These are phyloP conservation scores for Nicotiana benthamiana DNA, from an alignment of 257 asterid species.

Conservation along the genomic window DNA sequence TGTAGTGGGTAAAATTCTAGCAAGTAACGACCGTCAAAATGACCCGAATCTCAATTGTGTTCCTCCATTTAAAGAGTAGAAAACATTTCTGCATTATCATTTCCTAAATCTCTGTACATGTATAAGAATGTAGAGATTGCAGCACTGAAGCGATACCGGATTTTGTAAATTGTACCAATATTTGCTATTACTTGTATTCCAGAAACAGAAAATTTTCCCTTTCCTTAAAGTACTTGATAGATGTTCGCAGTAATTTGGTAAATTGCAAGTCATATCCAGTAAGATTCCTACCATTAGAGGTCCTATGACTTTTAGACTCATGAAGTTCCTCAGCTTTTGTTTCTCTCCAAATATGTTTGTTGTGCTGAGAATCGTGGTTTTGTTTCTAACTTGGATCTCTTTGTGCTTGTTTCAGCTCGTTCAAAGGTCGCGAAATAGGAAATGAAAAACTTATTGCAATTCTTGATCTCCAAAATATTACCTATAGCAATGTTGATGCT, in stretches of 20 bases:
- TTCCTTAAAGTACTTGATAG: too few relatives aligned
- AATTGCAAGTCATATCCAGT: too few relatives aligned
- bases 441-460: constrained; percentile 49
- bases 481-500: constrained; percentile 57
- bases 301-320: background rate
- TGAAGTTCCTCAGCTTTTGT: background rate
- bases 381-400: constrained; percentile 6
- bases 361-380: background rate
- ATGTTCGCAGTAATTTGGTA: too few relatives aligned
- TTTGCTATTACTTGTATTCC: background rate
- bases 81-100: too few relatives aligned
- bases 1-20: too few relatives aligned
- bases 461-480: constrained; percentile 51
- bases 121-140: too few relatives aligned
- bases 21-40: too few relatives aligned
- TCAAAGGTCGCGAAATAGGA: constrained; percentile 52
- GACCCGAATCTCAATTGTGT: too few relatives aligned
- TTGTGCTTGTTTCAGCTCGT: constrained; percentile 38
- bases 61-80: too few relatives aligned
- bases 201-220: background rate
- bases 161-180: background rate
- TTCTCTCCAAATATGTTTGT: background rate
- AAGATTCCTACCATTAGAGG: background rate
- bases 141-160: background rate
- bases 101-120: too few relatives aligned